Evolutionary conservation across 345 rosid genomes (phyloP), one percentile per base, ranked within the genome.

Genomic region (Dipteronia dyeriana): DNA sequence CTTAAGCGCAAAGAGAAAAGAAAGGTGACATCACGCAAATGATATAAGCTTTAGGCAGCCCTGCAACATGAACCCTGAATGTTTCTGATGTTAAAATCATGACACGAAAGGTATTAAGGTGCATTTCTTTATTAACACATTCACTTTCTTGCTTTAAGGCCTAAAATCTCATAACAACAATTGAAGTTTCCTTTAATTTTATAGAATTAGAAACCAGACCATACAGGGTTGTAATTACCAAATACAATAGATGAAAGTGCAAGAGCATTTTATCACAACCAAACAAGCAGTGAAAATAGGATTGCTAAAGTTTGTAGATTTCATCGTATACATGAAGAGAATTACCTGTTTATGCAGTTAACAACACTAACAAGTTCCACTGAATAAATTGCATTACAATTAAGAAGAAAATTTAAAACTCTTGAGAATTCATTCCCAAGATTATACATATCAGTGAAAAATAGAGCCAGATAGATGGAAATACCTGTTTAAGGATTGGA

Each of bases 401-500:
- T 31, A 11, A 38, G 0, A 14, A 51, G 11, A 20, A 53, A 39
- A 6, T 2, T 5, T 60, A 51, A 16, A 5, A 12, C 25, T 6
- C 5, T 45, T 45, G 16, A 78, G 34, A n/a, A 68, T 47, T 43
- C 6, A 39, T 57, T 43, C 43, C 66, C 26, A 9, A 25, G n/a
- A 34, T 34, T 14, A 70, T 63, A 8, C 25, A 45, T 54, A 26
- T 22, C 9, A 49, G 68, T 14, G 13, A 31, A 34, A 31, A 69
- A 17, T 9, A 39, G 25, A 70, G 68, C 49, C 56, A 23, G 20
- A 78, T 3, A 23, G 45, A 62, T 47, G 39, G 51, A 77, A 19
- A 17, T 79, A 94, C 99, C 98, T 94, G 99, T 60, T 90, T 94
- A 80, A 96, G 91, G 79, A 91, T 91, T 45, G 97, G 91, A 79